Conservation (phyloP, 169 alveolate species). For the Plasmodium relictum region DNA sequence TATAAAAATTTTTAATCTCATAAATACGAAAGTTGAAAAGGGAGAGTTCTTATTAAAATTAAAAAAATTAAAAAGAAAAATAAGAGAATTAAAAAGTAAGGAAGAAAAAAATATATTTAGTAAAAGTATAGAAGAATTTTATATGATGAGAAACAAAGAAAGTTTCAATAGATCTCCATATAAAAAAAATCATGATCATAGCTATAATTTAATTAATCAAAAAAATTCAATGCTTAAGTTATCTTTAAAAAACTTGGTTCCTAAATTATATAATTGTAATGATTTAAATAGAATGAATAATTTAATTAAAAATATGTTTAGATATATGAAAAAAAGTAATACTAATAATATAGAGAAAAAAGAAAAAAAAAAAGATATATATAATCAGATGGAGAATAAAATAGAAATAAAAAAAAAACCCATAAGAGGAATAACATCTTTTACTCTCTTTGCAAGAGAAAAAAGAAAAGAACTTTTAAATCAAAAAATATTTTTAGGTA, state of each 20-base stretch:
- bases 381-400: slow-evolving; percentile 3
- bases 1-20: slow-evolving; percentile 14
- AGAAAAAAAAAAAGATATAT: slow-evolving; percentile 30
- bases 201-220: not conserved
- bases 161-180: not conserved
- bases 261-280: slow-evolving; percentile 43
- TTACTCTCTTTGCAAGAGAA: slow-evolving; percentile 68
- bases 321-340: not conserved
- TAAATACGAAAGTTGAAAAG: slow-evolving; percentile 29
- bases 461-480: slow-evolving; percentile 59
- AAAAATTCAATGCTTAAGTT: not conserved
- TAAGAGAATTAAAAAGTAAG: slow-evolving; percentile 26
- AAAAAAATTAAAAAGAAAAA: slow-evolving; percentile 16
- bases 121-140: slow-evolving; percentile 25
- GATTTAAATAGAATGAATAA: slow-evolving; percentile 36
- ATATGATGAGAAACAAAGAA: slow-evolving; percentile 5
- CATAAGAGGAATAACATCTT: slow-evolving; percentile 68
- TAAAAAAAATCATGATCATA: not conserved
- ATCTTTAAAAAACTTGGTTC: slow-evolving; percentile 53
- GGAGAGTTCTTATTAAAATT: slow-evolving; percentile 29
- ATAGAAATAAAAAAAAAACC: slow-evolving; percentile 5
- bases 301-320: slow-evolving; percentile 28
- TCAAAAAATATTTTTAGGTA: slow-evolving; percentile 57
- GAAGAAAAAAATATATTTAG: slow-evolving; percentile 39
- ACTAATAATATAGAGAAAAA: not conserved